A percentile compares a stretch with the other conserved stretches of the same genome.
These are phyloP conservation scores for Monosporascus sp. DNA, from an alignment of 2,329 filamentous ascomycete species.

Conservation along the genomic window DNA sequence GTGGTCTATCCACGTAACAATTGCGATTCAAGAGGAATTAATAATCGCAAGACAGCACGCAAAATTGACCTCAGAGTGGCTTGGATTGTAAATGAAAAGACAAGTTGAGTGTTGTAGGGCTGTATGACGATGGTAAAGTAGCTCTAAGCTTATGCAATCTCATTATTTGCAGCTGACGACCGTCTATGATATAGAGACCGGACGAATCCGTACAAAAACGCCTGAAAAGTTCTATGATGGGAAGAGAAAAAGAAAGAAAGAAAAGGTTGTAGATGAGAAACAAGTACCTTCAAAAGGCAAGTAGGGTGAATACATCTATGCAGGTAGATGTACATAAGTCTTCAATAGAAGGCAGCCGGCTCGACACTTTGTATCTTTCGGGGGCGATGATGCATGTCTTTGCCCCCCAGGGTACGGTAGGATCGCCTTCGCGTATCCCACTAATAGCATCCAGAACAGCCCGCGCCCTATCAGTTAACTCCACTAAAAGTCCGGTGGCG, in stretches of 20 bases:
- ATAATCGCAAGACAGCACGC: neutral
- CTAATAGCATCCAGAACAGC: too few relatives aligned
- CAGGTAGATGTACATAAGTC: neutral
- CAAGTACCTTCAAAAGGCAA: neutral
- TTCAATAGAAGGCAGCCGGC: too few relatives aligned
- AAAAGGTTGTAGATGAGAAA: neutral
- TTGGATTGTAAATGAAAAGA: neutral
- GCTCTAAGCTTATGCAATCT: neutral
- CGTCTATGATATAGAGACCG: neutral
- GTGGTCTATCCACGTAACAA: conserved; percentile 1
- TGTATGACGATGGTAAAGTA: neutral
- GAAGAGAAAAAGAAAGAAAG: neutral
- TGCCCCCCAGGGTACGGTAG: neutral
- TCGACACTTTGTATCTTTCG: neutral
- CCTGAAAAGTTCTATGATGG: neutral
- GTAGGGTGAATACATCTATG: neutral
- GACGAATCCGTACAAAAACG: neutral
- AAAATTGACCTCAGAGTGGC: neutral
- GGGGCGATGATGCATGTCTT: neutral
- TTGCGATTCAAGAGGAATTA: conserved; percentile 8
- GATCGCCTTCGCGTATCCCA: too few relatives aligned
- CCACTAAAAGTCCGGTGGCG: too few relatives aligned
- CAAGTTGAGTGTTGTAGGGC: neutral
- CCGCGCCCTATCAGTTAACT: too few relatives aligned
- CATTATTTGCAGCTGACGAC: neutral